Evolutionary conservation across 2,329 filamentous ascomycete genomes (phyloP).

Genomic region (Colletotrichum incanum): DNA sequence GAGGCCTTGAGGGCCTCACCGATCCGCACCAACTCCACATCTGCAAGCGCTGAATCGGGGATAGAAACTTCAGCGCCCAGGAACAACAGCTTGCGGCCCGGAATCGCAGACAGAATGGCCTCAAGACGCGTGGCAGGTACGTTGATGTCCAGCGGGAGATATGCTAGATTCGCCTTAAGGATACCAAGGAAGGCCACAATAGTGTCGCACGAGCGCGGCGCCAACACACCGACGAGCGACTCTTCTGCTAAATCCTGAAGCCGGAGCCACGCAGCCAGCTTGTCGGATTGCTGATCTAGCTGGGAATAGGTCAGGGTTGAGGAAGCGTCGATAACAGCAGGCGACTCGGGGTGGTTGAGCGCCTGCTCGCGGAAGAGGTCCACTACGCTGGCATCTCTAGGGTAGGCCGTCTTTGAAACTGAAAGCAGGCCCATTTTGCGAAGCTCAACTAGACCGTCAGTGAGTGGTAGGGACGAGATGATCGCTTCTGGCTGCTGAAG

Average conservation of each 20-base stretch:
- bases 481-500: not conserved
- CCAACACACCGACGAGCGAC: not conserved
- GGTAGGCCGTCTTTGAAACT: not conserved
- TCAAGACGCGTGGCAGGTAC: constrained; percentile 2
- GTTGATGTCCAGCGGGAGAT: constrained; percentile 14
- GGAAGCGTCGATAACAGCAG: not conserved
- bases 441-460: not conserved
- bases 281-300: not conserved
- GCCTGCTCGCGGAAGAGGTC: constrained; percentile 10
- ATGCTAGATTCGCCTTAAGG: constrained; percentile 9
- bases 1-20: constrained; percentile 3
- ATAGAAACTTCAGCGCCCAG: not conserved
- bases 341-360: not conserved
- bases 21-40: constrained; percentile 11
- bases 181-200: constrained; percentile 2
- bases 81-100: not conserved
- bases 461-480: not conserved
- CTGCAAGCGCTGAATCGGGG: not conserved
- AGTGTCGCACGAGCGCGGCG: constrained; percentile 8
- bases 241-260: not conserved
- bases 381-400: constrained; percentile 4
- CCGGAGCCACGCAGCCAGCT: not conserved
- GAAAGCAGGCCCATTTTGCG: not conserved
- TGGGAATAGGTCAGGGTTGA: not conserved
- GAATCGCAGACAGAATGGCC: not conserved